A percentile compares a stretch with the other conserved stretches of the same genome.
Conservation (phyloP, 2,329 filamentous ascomycete species). For the Alternaria panax region DNA sequence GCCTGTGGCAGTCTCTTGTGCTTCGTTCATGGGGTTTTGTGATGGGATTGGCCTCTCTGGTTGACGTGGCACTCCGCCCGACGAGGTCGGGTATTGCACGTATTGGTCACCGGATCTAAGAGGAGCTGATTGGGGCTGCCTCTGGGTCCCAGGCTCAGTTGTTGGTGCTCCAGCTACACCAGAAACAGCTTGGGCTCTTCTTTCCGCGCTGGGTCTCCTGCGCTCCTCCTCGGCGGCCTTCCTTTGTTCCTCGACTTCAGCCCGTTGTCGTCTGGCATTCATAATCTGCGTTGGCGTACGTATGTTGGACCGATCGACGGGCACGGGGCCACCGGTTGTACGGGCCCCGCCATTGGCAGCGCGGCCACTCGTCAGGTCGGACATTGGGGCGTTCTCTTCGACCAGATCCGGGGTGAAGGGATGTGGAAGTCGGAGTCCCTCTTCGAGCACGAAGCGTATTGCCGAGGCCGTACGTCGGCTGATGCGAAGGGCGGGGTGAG, state of each 20-base stretch:
- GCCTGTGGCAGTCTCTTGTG: conserved; percentile 36
- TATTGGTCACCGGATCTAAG: conserved; percentile 40
- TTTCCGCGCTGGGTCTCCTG: conserved; percentile 63
- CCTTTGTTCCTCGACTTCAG: conserved; percentile 62
- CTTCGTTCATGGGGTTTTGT: conserved; percentile 21
- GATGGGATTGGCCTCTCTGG: conserved; percentile 38
- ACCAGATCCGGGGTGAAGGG: conserved; percentile 82
- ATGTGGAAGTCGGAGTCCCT: conserved; percentile 82
- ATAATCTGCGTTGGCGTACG: conserved; percentile 90
- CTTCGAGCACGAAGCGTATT: conserved; percentile 90
- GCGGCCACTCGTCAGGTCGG: conserved; percentile 74
- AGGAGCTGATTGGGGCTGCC: conserved; percentile 38
- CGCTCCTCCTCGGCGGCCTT: conserved; percentile 61
- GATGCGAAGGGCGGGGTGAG: conserved; percentile 69
- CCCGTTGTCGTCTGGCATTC: conserved; percentile 81
- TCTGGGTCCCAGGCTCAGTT: conserved; percentile 39
- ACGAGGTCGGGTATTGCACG: conserved; percentile 34
- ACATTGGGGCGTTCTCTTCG: conserved; percentile 93
- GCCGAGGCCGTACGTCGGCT: conserved; percentile 87
- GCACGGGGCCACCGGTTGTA: conserved; percentile 59
- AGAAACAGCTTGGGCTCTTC: conserved; percentile 64
- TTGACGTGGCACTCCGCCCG: conserved; percentile 38
- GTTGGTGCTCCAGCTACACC: conserved; percentile 57
- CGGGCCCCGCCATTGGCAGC: conserved; percentile 66
- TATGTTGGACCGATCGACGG: conserved; percentile 67